Evolutionary conservation across 306 rosid genomes (phyloP).

Genomic region (Corylus americana): DNA sequence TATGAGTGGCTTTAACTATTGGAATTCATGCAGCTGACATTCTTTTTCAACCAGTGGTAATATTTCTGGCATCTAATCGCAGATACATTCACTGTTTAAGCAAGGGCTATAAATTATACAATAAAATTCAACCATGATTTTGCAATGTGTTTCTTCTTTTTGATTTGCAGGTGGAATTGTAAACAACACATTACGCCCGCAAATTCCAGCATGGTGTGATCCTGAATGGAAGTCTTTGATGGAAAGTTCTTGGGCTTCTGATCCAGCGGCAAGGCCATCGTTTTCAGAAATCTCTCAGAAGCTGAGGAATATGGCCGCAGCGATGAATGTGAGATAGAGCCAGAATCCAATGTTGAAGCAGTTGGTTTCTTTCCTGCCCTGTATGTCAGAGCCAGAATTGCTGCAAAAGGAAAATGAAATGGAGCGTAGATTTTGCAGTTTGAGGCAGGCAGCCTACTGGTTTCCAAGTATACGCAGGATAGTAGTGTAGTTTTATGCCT

Average conservation of each 20-base stretch:
- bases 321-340: conserved; percentile 89
- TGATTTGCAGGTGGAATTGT: conserved; percentile 81
- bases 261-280: conserved; percentile 79
- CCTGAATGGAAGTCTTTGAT: conserved; percentile 98
- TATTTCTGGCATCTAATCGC: background rate
- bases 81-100: conserved; percentile 7
- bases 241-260: conserved; percentile 96
- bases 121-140: background rate
- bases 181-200: conserved; percentile 82
- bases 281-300: conserved; percentile 95
- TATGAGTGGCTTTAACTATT: background rate
- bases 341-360: conserved; percentile 35
- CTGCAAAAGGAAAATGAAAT: conserved; percentile 45
- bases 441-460: conserved; percentile 48
- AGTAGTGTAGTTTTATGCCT: conserved; percentile 44
- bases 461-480: conserved; percentile 50
- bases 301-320: conserved; percentile 95
- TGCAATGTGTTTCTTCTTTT: conserved; percentile 23
- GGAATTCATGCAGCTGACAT: background rate
- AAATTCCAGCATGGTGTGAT: conserved; percentile 95
- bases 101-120: background rate
- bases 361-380: conserved; percentile 35
- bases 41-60: background rate
- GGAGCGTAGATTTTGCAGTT: conserved; percentile 47
- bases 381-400: conserved; percentile 46